Evolutionary conservation across 2,329 filamentous ascomycete species (phyloP).

Genomic region (Akanthomyces muscarius): DNA sequence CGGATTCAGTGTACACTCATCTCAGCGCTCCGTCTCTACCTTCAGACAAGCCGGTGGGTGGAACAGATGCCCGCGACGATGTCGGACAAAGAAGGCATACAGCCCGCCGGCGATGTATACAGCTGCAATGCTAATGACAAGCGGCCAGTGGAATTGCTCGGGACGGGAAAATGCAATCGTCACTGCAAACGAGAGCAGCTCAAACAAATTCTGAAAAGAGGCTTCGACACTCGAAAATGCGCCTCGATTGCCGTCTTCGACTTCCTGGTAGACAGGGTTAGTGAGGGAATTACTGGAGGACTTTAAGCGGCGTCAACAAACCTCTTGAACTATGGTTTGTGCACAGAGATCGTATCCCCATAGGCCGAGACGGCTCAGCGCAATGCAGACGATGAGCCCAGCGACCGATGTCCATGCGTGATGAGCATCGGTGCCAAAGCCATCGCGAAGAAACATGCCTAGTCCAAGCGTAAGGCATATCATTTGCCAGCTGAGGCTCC

Average conservation of each 20-base stretch:
- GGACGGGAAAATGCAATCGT: slow-evolving; percentile 63
- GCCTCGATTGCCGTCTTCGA: slow-evolving; percentile 55
- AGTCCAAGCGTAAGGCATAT: slow-evolving; percentile 46
- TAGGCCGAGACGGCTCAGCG: slow-evolving; percentile 56
- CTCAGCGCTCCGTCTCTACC: not conserved
- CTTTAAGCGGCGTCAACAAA: slow-evolving; percentile 25
- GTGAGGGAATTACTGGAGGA: not conserved
- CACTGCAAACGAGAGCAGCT: slow-evolving; percentile 60
- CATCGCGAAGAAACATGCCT: slow-evolving; percentile 37
- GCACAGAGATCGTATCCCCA: slow-evolving; percentile 59
- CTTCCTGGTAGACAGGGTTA: slow-evolving; percentile 37
- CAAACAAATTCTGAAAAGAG: slow-evolving; percentile 65
- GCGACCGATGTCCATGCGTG: slow-evolving; percentile 37
- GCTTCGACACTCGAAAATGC: slow-evolving; percentile 66
- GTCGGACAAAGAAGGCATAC: slow-evolving; percentile 30
- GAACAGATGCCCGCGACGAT: slow-evolving; percentile 32
- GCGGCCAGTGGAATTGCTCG: slow-evolving; percentile 61
- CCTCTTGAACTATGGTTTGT: slow-evolving; percentile 60
- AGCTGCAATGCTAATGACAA: slow-evolving; percentile 53
- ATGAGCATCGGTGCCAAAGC: slow-evolving; percentile 27
- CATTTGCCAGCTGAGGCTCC: slow-evolving; percentile 68
- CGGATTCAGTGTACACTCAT: not conserved
- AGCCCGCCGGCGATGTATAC: slow-evolving; percentile 34
- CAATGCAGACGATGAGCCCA: slow-evolving; percentile 46
- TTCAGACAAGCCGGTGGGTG: slow-evolving; percentile 21